These are phyloP conservation scores for Myrica gale DNA, from an alignment of 306 rosid genomes.

Conservation along the genomic window DNA sequence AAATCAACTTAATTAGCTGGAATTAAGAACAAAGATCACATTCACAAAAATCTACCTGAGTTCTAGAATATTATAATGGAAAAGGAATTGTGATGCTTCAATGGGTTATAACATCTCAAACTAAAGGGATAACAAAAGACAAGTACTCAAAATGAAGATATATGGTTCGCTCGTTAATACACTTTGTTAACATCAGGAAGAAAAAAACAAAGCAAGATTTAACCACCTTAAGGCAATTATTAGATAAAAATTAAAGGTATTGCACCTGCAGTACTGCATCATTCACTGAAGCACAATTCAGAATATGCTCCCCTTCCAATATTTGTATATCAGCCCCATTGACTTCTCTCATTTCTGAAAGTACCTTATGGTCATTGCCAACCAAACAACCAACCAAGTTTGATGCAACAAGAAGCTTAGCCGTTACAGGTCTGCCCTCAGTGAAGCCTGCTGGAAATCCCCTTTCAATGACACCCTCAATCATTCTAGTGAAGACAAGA, in stretches of 20 bases:
- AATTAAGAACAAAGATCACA: background rate
- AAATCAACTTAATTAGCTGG: background rate
- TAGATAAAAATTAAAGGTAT: background rate
- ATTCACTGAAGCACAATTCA: conserved; percentile 36
- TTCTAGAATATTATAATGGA: background rate
- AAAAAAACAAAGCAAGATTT: background rate
- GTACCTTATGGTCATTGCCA: conserved; percentile 42
- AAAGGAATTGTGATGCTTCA: background rate
- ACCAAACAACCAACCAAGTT: conserved; percentile 36
- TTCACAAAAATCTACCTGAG: background rate
- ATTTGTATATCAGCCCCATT: conserved; percentile 50
- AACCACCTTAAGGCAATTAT: too few relatives aligned
- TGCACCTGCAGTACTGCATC: conserved; percentile 50
- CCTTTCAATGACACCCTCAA: conserved; percentile 50
- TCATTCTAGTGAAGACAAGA: conserved; percentile 54
- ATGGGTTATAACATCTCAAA: background rate
- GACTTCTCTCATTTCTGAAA: conserved; percentile 48
- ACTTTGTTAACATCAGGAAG: background rate
- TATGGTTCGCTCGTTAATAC: background rate
- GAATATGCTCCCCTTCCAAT: conserved; percentile 37
- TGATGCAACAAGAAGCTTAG: conserved; percentile 49
- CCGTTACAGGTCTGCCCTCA: conserved; percentile 41
- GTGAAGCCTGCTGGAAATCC: conserved; percentile 33
- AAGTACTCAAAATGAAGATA: background rate
- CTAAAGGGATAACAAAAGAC: background rate